A percentile compares a stretch with the other conserved stretches of the same genome.
phyloP scores from a whole-genome alignment of 108 stramenopile genomes.

The Cyclotella sp. region DNA sequence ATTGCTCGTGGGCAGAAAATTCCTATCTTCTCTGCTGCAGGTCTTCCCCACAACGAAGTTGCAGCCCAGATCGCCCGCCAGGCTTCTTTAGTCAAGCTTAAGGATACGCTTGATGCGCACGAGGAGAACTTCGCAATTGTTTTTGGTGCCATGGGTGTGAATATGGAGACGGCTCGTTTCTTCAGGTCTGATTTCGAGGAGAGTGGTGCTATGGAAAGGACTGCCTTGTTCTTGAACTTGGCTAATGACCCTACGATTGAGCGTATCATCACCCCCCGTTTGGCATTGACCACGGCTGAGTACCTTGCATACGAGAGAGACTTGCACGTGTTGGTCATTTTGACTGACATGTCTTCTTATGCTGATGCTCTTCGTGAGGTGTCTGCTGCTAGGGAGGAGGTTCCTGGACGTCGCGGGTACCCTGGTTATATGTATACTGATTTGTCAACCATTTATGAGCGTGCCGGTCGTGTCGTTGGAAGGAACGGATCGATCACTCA shows the following conservation, averaged over 20 bases:
- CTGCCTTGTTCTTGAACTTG: conserved; percentile 98
- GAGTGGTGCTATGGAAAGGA: conserved; percentile 98
- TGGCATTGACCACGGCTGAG: conserved; percentile 98
- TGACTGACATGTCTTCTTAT: conserved; percentile 99
- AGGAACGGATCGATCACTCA: conserved; percentile 99
- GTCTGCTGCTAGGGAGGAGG: conserved; percentile 99
- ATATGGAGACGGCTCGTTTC: conserved; percentile 99
- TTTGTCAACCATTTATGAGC: conserved; percentile 99
- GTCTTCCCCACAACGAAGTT: conserved; percentile 99
- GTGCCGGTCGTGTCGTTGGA: conserved; percentile 98
- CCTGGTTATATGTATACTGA: conserved; percentile 99
- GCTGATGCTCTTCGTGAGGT: conserved; percentile 99
- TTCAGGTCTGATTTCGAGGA: conserved; percentile 99
- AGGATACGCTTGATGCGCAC: conserved; percentile 96
- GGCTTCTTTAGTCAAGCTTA: conserved; percentile 97
- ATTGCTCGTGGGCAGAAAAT: conserved; percentile 99
- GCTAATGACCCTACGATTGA: conserved; percentile 99
- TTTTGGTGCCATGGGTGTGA: conserved; percentile 99
- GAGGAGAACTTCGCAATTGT: conserved; percentile 99
- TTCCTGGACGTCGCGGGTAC: conserved; percentile 99
- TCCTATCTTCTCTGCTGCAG: conserved; percentile 99
- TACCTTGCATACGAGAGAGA: conserved; percentile 99
- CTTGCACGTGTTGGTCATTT: conserved; percentile 98
- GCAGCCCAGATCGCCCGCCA: conserved; percentile 99
- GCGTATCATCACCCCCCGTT: conserved; percentile 99